phyloP scores from a whole-genome alignment of 2,329 filamentous ascomycete genomes.

The Neocatenulostroma microsporum region DNA sequence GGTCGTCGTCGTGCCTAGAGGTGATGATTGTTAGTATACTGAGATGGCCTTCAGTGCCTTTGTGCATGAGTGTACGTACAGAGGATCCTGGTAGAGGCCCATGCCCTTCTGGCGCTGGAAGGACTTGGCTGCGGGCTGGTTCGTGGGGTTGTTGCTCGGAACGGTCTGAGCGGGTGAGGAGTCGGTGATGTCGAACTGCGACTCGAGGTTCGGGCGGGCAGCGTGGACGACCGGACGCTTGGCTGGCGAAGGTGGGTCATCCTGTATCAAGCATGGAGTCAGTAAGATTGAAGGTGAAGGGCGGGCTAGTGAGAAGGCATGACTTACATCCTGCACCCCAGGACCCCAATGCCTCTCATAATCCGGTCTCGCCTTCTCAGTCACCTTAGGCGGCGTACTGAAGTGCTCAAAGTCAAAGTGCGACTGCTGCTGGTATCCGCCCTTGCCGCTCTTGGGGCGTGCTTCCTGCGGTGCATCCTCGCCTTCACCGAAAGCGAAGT shows the following conservation, averaged over 20 bases:
- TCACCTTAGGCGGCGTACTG: slow-evolving; percentile 68
- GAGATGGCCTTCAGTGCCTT: no score
- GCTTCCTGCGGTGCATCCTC: slow-evolving; percentile 32
- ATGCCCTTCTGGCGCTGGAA: slow-evolving; percentile 54
- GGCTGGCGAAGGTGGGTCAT: slow-evolving; percentile 51
- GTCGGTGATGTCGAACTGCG: slow-evolving; percentile 79
- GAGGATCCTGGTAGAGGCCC: slow-evolving; percentile 68
- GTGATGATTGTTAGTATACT: no score
- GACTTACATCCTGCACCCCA: slow-evolving; percentile 59
- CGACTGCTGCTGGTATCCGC: slow-evolving; percentile 50
- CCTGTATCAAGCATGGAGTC: no score
- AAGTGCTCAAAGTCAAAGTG: slow-evolving; percentile 90
- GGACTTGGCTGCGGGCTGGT: slow-evolving; percentile 36
- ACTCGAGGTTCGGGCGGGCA: slow-evolving; percentile 68
- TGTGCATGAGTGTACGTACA: no score
- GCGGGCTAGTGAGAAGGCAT: no score
- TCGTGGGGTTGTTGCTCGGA: no score
- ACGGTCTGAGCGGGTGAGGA: slow-evolving; percentile 56
- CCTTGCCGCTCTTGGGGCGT: slow-evolving; percentile 36
- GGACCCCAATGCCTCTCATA: slow-evolving; percentile 69
- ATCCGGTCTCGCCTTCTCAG: slow-evolving; percentile 55
- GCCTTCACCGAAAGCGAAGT: slow-evolving; percentile 74
- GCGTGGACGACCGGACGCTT: slow-evolving; percentile 54
- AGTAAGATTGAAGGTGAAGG: no score
- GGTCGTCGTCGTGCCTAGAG: slow-evolving; percentile 35